Percentiles rank a stretch among this genome's conserved stretches.
Evolutionary conservation across 306 rosid genomes (phyloP).

Genomic region (Abrus precatorius): DNA sequence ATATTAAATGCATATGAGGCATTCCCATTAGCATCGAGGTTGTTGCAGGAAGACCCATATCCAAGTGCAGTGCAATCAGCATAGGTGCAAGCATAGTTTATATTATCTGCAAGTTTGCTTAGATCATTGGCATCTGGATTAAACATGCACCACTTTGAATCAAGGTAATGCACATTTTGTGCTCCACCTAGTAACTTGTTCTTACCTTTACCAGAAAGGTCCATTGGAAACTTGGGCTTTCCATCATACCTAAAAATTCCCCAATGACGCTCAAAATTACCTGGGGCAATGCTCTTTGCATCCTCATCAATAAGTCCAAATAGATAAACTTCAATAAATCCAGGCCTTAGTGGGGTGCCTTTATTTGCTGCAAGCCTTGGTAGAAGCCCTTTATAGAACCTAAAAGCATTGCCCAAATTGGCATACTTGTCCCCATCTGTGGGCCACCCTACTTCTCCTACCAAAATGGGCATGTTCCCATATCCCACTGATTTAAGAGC

Average conservation of each 20-base stretch:
- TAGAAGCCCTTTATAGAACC: constrained; percentile 89
- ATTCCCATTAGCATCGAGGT: constrained; percentile 86
- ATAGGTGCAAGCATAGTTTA: constrained; percentile 79
- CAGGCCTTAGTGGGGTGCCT: constrained; percentile 85
- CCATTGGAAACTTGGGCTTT: constrained; percentile 77
- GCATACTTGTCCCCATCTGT: constrained; percentile 95
- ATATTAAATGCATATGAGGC: constrained; percentile 91
- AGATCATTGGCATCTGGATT: constrained; percentile 75
- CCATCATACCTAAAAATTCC: constrained; percentile 92
- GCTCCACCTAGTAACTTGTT: constrained; percentile 71
- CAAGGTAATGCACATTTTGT: constrained; percentile 71
- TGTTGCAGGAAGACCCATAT: constrained; percentile 91
- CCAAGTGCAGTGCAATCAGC: constrained; percentile 91
- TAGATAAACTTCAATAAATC: constrained; percentile 80
- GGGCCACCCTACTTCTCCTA: constrained; percentile 99
- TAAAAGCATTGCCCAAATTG: constrained; percentile 70
- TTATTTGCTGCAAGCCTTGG: constrained; percentile 69
- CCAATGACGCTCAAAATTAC: constrained; percentile 95
- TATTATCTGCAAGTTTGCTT: constrained; percentile 79
- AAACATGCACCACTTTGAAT: constrained; percentile 79
- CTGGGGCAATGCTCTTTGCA: constrained; percentile 84
- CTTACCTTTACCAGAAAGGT: constrained; percentile 76
- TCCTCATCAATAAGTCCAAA: constrained; percentile 94
- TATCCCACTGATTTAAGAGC: constrained; percentile 71
- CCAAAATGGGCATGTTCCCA: constrained; percentile 76